Evolutionary conservation across 2,329 filamentous ascomycete genomes (phyloP).

Genomic region (Ascochyta lentis): DNA sequence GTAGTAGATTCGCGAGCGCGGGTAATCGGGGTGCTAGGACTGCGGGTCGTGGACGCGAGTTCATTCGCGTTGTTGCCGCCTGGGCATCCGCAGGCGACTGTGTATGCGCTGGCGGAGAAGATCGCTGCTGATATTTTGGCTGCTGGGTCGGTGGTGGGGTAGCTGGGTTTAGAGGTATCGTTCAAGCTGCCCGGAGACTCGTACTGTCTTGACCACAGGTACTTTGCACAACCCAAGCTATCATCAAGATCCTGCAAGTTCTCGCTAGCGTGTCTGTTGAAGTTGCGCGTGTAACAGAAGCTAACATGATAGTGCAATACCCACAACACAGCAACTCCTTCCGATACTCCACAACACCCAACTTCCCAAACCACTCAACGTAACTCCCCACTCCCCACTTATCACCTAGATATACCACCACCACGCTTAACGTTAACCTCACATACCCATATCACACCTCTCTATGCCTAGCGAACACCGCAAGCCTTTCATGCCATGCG

Average conservation of each 20-base stretch:
- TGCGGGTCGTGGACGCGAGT: conserved; percentile 46
- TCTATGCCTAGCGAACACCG: too few relatives aligned
- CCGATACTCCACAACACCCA: conserved; percentile 71
- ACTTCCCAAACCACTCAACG: conserved; percentile 67
- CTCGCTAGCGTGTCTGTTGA: conserved; percentile 54
- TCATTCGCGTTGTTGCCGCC: conserved; percentile 45
- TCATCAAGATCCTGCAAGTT: neutral
- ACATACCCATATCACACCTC: conserved; percentile 32
- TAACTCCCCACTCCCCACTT: conserved; percentile 31
- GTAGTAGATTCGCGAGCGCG: conserved; percentile 44
- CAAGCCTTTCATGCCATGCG: too few relatives aligned
- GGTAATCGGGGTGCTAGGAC: conserved; percentile 40
- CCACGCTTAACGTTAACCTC: conserved; percentile 59
- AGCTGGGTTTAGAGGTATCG: too few relatives aligned
- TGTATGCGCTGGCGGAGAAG: conserved; percentile 40
- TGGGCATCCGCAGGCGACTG: conserved; percentile 41
- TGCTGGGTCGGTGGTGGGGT: too few relatives aligned
- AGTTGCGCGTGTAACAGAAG: conserved; percentile 62
- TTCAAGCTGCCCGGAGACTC: neutral
- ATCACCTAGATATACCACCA: neutral
- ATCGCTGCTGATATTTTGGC: conserved; percentile 10
- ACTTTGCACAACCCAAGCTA: neutral
- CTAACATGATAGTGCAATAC: conserved; percentile 70
- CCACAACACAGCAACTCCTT: conserved; percentile 71
- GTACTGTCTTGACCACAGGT: neutral